Percentiles rank a stretch among this genome's conserved stretches.
Evolutionary conservation across 2,329 filamentous ascomycete species (phyloP).

Genomic region (Cladophialophora immunda): DNA sequence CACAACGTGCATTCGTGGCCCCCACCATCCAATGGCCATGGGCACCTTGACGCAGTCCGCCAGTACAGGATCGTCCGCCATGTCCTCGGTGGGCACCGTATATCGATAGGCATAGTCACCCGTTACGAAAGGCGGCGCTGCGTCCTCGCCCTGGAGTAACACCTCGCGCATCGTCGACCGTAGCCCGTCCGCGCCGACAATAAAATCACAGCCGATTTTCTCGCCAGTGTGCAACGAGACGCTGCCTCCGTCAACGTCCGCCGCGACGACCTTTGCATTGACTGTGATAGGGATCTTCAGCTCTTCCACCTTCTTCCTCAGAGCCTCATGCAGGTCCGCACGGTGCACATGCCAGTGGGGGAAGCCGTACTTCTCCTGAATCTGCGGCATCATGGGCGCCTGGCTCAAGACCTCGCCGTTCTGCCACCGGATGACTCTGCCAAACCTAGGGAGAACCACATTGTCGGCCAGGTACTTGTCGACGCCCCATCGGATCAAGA

Average conservation of each 20-base stretch:
- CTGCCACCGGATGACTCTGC: conserved; percentile 10
- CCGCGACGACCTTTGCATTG: conserved; percentile 9
- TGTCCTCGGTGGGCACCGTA: conserved; percentile 11
- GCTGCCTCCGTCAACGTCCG: conserved; percentile 9
- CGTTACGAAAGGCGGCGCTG: conserved; percentile 10
- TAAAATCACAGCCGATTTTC: conserved; percentile 5
- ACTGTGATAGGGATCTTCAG: conserved; percentile 7
- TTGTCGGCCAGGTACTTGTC: conserved; percentile 10
- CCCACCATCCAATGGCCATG: conserved; percentile 19
- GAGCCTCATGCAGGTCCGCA: conserved; percentile 5
- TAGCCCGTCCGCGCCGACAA: conserved; percentile 3
- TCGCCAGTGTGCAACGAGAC: conserved; percentile 11
- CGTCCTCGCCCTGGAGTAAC: conserved; percentile 4
- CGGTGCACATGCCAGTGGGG: conserved; percentile 14
- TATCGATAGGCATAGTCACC: conserved; percentile 12
- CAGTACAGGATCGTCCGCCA: conserved; percentile 7
- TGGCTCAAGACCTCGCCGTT: conserved; percentile 13
- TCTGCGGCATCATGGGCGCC: conserved; percentile 17
- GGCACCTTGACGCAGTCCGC: conserved; percentile 13
- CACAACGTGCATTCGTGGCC: conserved; percentile 13
- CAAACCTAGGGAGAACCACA: conserved; percentile 9
- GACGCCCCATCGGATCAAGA: conserved; percentile 18
- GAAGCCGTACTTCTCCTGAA: conserved; percentile 18
- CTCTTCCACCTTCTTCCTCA: conserved; percentile 12
- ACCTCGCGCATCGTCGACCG: conserved; percentile 18